Conservation (phyloP, 2,329 filamentous ascomycete species). For the Fusarium duplospermum region DNA sequence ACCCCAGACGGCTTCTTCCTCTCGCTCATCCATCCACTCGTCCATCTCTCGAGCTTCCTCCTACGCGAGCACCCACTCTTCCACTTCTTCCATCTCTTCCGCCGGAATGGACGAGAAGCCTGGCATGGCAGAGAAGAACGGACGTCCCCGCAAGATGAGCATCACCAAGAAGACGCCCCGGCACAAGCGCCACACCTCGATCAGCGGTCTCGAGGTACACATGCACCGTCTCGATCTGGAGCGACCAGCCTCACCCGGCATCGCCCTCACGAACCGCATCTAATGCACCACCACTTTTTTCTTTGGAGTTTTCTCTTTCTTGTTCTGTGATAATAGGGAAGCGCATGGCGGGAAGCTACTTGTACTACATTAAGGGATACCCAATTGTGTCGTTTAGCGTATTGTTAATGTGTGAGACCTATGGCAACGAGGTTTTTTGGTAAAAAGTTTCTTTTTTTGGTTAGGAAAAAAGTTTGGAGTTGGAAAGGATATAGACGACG, state of each 20-base stretch:
- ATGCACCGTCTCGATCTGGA: constrained; percentile 46
- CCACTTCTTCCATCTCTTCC: constrained; percentile 42
- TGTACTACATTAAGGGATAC: constrained; percentile 1
- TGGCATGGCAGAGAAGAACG: constrained; percentile 36
- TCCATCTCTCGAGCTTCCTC: constrained; percentile 45
- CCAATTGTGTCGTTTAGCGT: constrained; percentile 7
- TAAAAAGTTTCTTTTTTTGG: not conserved
- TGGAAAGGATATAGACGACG: constrained; percentile 1
- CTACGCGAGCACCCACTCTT: constrained; percentile 41
- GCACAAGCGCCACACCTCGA: constrained; percentile 41
- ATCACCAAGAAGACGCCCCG: constrained; percentile 39
- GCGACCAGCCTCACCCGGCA: constrained; percentile 43
- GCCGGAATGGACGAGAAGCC: constrained; percentile 37
- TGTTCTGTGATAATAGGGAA: not conserved
- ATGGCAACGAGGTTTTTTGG: not conserved
- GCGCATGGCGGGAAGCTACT: constrained; percentile 1
- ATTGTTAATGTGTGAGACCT: constrained; percentile 2
- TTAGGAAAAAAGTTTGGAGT: not conserved
- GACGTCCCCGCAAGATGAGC: constrained; percentile 46
- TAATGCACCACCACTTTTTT: constrained; percentile 21
- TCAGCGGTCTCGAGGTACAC: constrained; percentile 36
- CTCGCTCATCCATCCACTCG: constrained; percentile 32
- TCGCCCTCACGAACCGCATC: constrained; percentile 43
- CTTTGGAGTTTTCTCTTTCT: not conserved
- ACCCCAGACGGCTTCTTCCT: constrained; percentile 20